These are phyloP conservation scores for Salisapilia sapeloensis DNA, from an alignment of 352 stramenopile species.

Conservation along the genomic window DNA sequence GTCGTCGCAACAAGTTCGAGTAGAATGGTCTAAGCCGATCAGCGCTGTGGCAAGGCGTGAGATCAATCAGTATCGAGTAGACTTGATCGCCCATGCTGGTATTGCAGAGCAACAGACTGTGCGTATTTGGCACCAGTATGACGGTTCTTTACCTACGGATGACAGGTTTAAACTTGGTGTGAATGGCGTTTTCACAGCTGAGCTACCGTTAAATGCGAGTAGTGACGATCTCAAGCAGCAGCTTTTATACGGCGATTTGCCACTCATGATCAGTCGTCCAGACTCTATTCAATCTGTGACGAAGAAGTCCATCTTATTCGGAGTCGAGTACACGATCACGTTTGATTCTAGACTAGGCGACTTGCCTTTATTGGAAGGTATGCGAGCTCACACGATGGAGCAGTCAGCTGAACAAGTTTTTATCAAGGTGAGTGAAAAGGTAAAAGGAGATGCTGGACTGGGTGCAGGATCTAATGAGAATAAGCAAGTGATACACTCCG, in stretches of 20 bases:
- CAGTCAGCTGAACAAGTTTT: no score
- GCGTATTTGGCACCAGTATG: constrained; percentile 7
- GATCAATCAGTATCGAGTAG: constrained; percentile 27
- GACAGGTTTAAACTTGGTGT: constrained; percentile 18
- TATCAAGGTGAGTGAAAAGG: constrained; percentile 17
- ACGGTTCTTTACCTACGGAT: no score
- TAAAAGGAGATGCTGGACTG: constrained; percentile 11
- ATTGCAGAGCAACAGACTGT: constrained; percentile 45
- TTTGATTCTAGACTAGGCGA: constrained; percentile 43
- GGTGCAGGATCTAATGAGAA: no score
- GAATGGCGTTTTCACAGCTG: constrained; percentile 1
- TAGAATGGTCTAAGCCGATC: constrained; percentile 34
- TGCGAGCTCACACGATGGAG: constrained; percentile 2
- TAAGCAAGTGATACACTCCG: constrained; percentile 6
- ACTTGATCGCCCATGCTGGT: constrained; percentile 40
- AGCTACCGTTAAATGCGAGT: constrained; percentile 20
- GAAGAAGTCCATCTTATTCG: constrained; percentile 22
- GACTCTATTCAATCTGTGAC: no score
- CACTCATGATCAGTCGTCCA: no score
- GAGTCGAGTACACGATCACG: constrained; percentile 40
- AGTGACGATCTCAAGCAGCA: constrained; percentile 15
- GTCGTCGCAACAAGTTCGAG: constrained; percentile 13
- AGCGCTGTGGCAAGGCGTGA: constrained; percentile 24
- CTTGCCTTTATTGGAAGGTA: constrained; percentile 13
- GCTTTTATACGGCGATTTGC: no score